Base-by-base conservation (phyloP, 208 protist species). In the Leptomonas pyrrhocoris region DNA sequence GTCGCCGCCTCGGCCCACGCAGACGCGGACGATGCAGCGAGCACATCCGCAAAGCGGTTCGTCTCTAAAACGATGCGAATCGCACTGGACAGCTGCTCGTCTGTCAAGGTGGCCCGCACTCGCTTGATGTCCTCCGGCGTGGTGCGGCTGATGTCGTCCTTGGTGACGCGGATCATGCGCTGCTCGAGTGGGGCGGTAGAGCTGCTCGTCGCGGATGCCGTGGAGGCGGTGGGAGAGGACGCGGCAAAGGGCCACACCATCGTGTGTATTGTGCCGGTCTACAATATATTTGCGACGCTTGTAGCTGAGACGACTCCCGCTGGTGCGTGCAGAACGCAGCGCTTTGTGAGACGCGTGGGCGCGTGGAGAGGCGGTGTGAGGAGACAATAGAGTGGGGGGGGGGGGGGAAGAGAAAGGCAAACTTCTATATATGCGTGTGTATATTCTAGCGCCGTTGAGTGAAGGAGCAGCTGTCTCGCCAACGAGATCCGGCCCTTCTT, bases 41-140 rank as follows among this genome's bases (percentile, higher is more conserved):
- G 61, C 19, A 89, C 87, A 50, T 92, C 92, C 0, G 49, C 63
- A 69, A 92, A 92, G 23, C 83, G 74, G 60, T 96, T 93, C 13
- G 87, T 74, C 28, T 90, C 78, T 3, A 94, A 67, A 63, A 96
- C 57, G 18, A 89, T 55, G 23, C 60, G 60, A 54, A 88, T 80
- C 21, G 89, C 85, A 31, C 68, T 38, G 9, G 65, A 61, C 13
- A 94, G 59, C 43, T 88, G 66, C 11, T 80, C 80, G n/a, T 48
- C 45, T 1, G 68, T 80, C 25, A 94, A 45, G 3, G 30, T 61
- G 5, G 45, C 57, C 28, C 77, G 74, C 9, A 93, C 43, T 1
- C 72, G 73, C 30, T 78, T 21, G 38, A 95, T 74, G 68, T 92
- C 91, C 2, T 73, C 77, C 5, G 60, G 48, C 23, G 88, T 90